These are phyloP conservation scores for Musa balbisiana DNA, from an alignment of 202 grass and related monocot genomes.

Conservation along the genomic window DNA sequence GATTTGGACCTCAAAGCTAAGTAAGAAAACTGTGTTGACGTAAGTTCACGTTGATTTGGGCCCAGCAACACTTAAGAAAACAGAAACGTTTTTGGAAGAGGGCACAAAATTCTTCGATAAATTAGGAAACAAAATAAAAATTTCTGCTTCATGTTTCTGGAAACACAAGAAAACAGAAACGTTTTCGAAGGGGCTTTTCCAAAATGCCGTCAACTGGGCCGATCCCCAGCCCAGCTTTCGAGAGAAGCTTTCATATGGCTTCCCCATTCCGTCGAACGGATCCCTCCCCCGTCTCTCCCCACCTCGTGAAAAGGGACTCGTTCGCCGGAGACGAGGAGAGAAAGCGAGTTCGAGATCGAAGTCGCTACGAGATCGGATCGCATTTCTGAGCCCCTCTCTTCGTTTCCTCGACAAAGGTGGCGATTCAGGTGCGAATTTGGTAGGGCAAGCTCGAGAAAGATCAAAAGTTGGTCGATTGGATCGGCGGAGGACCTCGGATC, in stretches of 20 bases:
- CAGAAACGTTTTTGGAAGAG: too few relatives aligned
- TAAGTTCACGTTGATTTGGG: too few relatives aligned
- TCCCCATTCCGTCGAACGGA: conserved; percentile 28
- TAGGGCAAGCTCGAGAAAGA: background rate
- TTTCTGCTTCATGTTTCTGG: too few relatives aligned
- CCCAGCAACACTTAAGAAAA: too few relatives aligned
- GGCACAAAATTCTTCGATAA: too few relatives aligned
- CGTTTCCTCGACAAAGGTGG: background rate
- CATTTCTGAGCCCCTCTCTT: background rate
- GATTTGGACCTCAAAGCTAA: too few relatives aligned
- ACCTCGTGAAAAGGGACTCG: conserved; percentile 26
- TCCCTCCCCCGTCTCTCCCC: background rate
- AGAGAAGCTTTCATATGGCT: background rate
- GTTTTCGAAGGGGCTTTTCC: background rate
- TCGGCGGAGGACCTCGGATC: conserved; percentile 6
- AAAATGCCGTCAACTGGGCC: background rate
- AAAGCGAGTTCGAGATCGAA: background rate
- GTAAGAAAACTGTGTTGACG: too few relatives aligned
- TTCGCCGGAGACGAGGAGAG: conserved; percentile 22
- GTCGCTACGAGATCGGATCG: background rate
- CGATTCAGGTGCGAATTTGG: background rate
- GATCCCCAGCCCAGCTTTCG: background rate
- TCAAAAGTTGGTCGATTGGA: background rate
- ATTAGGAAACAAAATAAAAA: background rate
- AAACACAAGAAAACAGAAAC: background rate